Evolutionary conservation across 345 rosid species (phyloP), one percentile per base, ranked within the genome.

Genomic region (Melaleuca alternifolia): DNA sequence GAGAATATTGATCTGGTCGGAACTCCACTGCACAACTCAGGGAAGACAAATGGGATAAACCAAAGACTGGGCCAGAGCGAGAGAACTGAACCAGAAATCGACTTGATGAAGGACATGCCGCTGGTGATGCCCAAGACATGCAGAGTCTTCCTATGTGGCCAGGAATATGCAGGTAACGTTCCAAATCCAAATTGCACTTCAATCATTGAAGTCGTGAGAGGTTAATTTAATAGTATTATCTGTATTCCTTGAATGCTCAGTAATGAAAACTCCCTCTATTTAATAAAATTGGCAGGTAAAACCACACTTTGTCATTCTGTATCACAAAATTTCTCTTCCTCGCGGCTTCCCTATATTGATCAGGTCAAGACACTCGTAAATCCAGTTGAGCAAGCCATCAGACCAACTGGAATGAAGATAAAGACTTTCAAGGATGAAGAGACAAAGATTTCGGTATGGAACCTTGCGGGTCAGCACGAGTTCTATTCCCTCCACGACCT

Each of bases 131-230:
- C 99, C 18, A 96, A 88, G 90, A 97, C 96, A 88, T 88, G 96
- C 26, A 93, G 98, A 54, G 98, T 93, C 86, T 96, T 97, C 94
- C 92, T 97, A 84, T 97, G 99, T 86, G 99, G 99, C 12, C 98
- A 94, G 93, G 99, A 97, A 89, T 93, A 92, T 88, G 98, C 98
- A 85, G 99, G 97, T 95, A 88, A 86, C 24, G 28, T 83, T 51
- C 51, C 76, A 71, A 71, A 71, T 33, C 79, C 48, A 71, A 71
- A 33, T 71, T 33, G 46, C 24, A 33, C 79, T 71, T 1, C 1
- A 33, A 71, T 71, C 24, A 33, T 33, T 33, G 44, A 71, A 5
- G 48, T 18, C 13, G 3, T 71, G 79, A 33, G 46, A 30, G 46
- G 44, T n/a, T 28, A 83, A 83, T 51, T 30, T 83, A 7, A 51